Percentiles rank a stretch among this genome's conserved stretches.
These are phyloP conservation scores for Emergomyces africanus DNA, from an alignment of 2,329 filamentous ascomycete genomes.

Conservation along the genomic window DNA sequence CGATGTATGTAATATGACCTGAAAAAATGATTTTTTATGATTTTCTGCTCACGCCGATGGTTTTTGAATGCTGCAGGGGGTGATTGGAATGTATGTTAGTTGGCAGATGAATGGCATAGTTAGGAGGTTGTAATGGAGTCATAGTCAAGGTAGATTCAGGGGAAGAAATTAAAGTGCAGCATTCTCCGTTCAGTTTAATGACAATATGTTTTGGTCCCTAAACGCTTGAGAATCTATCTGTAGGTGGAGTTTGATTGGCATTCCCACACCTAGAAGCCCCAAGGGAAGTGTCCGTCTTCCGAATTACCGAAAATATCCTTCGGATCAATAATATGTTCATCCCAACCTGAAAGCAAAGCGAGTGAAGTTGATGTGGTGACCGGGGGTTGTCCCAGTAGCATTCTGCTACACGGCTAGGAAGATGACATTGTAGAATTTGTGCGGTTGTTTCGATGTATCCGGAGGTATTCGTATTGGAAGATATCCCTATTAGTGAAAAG, in stretches of 20 bases:
- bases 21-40: neutral
- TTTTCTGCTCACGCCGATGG: neutral
- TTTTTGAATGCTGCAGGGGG: neutral
- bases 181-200: neutral
- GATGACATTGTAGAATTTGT: neutral
- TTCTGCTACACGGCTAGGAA: neutral
- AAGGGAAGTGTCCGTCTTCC: neutral
- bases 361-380: neutral
- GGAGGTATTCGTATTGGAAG: neutral
- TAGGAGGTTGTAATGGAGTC: neutral
- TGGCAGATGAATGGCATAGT: neutral
- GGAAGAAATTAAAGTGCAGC: neutral
- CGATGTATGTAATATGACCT: neutral
- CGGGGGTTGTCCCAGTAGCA: neutral
- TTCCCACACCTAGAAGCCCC: neutral
- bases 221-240: neutral
- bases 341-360: neutral
- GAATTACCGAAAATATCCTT: neutral
- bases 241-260: neutral
- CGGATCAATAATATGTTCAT: neutral
- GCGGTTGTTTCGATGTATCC: neutral
- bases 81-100: neutral
- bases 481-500: neutral
- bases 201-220: neutral
- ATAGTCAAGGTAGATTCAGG: neutral